Base-by-base conservation (phyloP, 805 yeast species). In the Teunomyces tritomae region DNA sequence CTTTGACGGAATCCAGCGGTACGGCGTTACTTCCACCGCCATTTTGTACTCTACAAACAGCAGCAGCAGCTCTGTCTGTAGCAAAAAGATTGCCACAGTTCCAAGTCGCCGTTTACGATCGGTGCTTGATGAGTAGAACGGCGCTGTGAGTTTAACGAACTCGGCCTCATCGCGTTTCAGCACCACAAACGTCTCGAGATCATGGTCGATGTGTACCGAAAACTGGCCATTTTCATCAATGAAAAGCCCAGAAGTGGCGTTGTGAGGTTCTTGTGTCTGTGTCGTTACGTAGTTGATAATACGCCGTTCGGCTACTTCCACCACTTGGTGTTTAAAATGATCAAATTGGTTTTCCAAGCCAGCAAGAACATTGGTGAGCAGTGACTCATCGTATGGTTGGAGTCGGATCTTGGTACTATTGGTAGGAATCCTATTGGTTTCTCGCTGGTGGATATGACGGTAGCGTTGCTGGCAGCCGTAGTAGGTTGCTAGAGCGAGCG, bases 321-420 rank as follows among this genome's bases (percentile, higher is more conserved):
- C 37, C 3, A 71, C 52, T 46, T 71, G 68, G 6, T 45, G 34
- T 36, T 57, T 63, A 49, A 71, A 66, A 44, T 62, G 59, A 46
- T 70, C 76, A 52, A 56, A 71, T 53, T 68, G 69, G 47, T 59
- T 68, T 9, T 72, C 76, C 17, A 71, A 56, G 4, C 76, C 76
- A 13, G 56, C 47, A 11, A 64, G 17, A 10, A 69, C 72, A 46
- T 65, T 64, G 17, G 54, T 51, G 2, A 68, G 40, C 28, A 56
- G 58, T 16, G 63, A 51, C 49, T 69, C 75, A 50, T 73, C 71
- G 53, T 73, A 73, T 24, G 50, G 49, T 28, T 49, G 46, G n/a
- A 67, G 50, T 8, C 54, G 46, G 26, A 69, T 50, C 9, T 30
- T 42, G 26, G 52, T 53, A 17, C 47, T 46, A 10, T 45, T 43